Evolutionary conservation across 2,329 filamentous ascomycete species (phyloP).

Genomic region (Xylaria sp.): DNA sequence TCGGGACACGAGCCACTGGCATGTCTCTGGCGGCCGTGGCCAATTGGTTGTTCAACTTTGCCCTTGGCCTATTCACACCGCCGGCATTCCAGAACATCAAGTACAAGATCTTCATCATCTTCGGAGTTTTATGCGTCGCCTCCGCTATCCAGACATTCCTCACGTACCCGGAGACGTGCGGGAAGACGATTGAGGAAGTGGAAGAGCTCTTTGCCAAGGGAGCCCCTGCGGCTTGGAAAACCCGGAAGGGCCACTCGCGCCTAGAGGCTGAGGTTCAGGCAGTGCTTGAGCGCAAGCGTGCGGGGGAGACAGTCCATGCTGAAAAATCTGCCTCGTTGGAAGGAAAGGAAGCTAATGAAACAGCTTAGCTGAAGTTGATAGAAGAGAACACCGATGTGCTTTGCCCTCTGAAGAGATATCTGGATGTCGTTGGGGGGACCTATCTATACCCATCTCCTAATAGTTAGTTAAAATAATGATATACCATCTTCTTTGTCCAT

Average conservation of each 20-base stretch:
- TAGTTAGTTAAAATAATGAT: too few relatives aligned
- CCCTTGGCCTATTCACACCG: constrained; percentile 67
- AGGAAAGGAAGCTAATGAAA: constrained; percentile 11
- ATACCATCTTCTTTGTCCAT: too few relatives aligned
- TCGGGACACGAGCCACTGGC: constrained; percentile 68
- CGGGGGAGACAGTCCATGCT: constrained; percentile 35
- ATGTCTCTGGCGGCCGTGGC: constrained; percentile 67
- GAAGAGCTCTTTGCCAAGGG: constrained; percentile 51
- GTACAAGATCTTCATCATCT: constrained; percentile 60
- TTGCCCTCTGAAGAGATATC: background rate
- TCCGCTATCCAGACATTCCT: constrained; percentile 51
- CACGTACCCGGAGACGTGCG: constrained; percentile 53
- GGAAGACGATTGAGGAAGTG: constrained; percentile 56
- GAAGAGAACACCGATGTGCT: too few relatives aligned
- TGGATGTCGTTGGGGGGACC: background rate
- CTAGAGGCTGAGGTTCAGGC: constrained; percentile 48
- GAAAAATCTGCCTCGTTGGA: constrained; percentile 34
- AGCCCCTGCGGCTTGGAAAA: constrained; percentile 55
- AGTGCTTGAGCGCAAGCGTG: constrained; percentile 40
- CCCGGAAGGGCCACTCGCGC: constrained; percentile 43
- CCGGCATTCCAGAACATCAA: constrained; percentile 68
- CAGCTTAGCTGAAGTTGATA: background rate
- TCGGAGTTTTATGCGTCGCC: constrained; percentile 52
- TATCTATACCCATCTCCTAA: too few relatives aligned
- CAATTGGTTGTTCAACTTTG: constrained; percentile 70